Evolutionary conservation across 768 basidiomycete species (phyloP), one percentile per base, ranked within the genome.

Genomic region (Boletellus emodensis): DNA sequence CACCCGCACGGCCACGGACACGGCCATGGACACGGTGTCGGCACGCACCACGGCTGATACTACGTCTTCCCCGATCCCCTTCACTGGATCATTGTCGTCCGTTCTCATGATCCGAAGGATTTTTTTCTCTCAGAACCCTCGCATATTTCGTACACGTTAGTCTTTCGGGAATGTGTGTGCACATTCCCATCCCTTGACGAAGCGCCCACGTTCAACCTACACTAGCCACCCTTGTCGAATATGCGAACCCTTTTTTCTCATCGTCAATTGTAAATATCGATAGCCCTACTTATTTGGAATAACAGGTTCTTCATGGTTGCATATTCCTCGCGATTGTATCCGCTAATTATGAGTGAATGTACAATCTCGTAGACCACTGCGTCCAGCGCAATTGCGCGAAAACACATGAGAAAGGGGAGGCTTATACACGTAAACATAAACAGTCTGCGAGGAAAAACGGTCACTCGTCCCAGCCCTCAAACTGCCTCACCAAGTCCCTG

Each of bases 401-500:
- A 54, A 54, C 46, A 59, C 6, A 26, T 26, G 5, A 26, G 24
- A 33, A 44, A 15, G 44, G 42, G 49, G 15, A 48, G 30, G 49
- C 36, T 53, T 40, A 48, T 28, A 40, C 33, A 45, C 35, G 59
- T n/a, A 49, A 14, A 20, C 22, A n/a, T 17, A 40, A 43, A 12
- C 24, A 26, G 2, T 20, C 20, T 20, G 1, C 20, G 20, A 20
- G 52, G n/a, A 35, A n/a, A 49, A 40, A 24, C 9, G 24, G 8
- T 63, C 54, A 57, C 10, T 24, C 14, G 7, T 62, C 61, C 56
- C 58, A 54, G 5, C 41, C 65, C 66, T 90, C 86, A 58, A 82
- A 90, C 28, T 72, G 76, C 62, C 68, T 74, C 45, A 89, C 80
- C 47, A 90, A 63, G 45, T 90, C 87, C 66, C 78, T 87, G 50